phyloP scores from a whole-genome alignment of 768 basidiomycete species.

The Chlorophyllum brunneum region DNA sequence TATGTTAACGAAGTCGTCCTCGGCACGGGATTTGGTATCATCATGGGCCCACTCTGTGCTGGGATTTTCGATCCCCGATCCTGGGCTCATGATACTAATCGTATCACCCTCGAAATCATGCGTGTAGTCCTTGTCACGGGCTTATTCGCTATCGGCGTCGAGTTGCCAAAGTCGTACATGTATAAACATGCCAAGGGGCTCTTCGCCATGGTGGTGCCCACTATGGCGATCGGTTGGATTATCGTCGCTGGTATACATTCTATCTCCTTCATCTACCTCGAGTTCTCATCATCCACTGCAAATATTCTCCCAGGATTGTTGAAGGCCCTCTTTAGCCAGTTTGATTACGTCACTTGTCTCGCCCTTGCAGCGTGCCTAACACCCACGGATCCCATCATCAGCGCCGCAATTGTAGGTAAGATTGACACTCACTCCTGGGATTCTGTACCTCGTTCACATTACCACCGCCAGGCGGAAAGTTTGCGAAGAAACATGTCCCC shows the following conservation, averaged over 20 bases:
- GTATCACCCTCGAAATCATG: slow-evolving; percentile 79
- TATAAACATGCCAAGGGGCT: slow-evolving; percentile 71
- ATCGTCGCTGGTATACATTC: slow-evolving; percentile 52
- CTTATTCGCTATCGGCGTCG: slow-evolving; percentile 93
- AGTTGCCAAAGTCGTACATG: slow-evolving; percentile 86
- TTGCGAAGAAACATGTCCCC: slow-evolving; percentile 67
- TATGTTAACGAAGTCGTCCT: slow-evolving; percentile 94
- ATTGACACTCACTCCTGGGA: slow-evolving; percentile 15
- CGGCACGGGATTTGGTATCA: slow-evolving; percentile 66
- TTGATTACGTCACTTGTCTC: slow-evolving; percentile 72
- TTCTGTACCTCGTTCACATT: not conserved
- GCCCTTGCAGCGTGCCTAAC: slow-evolving; percentile 89
- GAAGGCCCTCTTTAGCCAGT: slow-evolving; percentile 63
- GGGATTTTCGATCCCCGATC: slow-evolving; percentile 71
- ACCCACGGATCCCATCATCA: slow-evolving; percentile 93
- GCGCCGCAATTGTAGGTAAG: slow-evolving; percentile 72
- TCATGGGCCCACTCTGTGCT: slow-evolving; percentile 71
- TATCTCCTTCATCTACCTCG: slow-evolving; percentile 3
- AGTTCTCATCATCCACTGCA: not conserved
- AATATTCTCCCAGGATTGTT: slow-evolving; percentile 47
- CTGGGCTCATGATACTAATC: slow-evolving; percentile 54
- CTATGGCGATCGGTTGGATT: slow-evolving; percentile 85
- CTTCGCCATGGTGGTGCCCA: slow-evolving; percentile 68
- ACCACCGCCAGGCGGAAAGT: slow-evolving; percentile 54
- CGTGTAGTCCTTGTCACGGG: slow-evolving; percentile 87